These are phyloP conservation scores for Taiozyma onychis DNA, from an alignment of 1,139 yeast genomes.

Conservation along the genomic window DNA sequence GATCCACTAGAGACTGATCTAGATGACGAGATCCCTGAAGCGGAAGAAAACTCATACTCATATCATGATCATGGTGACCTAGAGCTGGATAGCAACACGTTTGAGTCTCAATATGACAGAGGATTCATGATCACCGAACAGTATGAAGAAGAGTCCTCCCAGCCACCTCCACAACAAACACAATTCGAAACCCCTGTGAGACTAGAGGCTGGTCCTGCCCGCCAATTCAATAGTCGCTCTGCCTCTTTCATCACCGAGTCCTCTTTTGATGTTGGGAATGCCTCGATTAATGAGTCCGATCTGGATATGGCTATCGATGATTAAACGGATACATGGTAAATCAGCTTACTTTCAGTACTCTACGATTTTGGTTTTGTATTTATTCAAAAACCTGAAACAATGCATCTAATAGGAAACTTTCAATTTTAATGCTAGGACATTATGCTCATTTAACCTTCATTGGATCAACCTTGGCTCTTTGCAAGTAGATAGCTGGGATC, in stretches of 20 bases:
- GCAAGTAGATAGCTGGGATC: constrained; percentile 84
- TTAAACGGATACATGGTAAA: constrained; percentile 1
- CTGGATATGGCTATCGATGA: constrained; percentile 48
- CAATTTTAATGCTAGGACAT: not conserved
- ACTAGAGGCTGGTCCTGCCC: not conserved
- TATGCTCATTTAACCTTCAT: constrained; percentile 26
- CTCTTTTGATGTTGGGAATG: constrained; percentile 19
- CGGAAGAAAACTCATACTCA: constrained; percentile 27
- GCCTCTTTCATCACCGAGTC: constrained; percentile 7
- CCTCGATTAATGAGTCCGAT: constrained; percentile 33
- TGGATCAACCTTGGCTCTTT: constrained; percentile 74
- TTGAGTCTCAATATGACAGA: constrained; percentile 26
- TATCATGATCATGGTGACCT: constrained; percentile 21
- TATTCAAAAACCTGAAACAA: not conserved
- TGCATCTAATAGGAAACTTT: not conserved
- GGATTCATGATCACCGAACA: constrained; percentile 29
- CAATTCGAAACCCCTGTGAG: constrained; percentile 5
- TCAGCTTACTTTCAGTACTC: not conserved
- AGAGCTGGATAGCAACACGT: constrained; percentile 18
- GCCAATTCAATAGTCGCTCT: not conserved
- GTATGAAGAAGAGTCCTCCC: constrained; percentile 16
- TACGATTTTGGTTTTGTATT: not conserved
- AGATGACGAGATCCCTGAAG: constrained; percentile 44
- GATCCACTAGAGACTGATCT: constrained; percentile 29
- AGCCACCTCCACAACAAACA: not conserved